Conservation (phyloP, 768 basidiomycete species). For the Mycena filopes region DNA sequence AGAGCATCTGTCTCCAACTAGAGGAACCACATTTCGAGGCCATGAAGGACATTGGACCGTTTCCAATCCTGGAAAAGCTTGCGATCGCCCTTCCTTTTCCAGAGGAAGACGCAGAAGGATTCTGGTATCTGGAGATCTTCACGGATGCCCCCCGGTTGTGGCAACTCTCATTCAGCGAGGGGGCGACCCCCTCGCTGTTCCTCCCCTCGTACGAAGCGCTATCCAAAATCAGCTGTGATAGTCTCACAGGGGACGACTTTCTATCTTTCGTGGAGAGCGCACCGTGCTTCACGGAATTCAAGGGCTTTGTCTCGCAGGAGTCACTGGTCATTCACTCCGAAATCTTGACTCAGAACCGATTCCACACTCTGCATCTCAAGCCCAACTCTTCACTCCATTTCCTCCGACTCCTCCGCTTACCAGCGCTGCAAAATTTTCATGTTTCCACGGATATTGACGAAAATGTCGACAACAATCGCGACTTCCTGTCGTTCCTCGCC, state of each 20-base stretch:
- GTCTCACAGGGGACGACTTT: not conserved
- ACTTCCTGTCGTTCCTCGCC: not conserved
- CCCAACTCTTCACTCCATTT: not conserved
- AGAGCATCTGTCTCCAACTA: not conserved
- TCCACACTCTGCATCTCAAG: slow-evolving; percentile 1
- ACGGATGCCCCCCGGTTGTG: not conserved
- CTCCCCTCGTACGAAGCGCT: not conserved
- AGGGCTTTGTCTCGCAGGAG: not conserved
- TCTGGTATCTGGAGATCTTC: not conserved
- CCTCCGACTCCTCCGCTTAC: not conserved
- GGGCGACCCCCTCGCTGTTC: not conserved
- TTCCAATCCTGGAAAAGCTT: slow-evolving; percentile 5
- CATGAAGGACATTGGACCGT: not conserved
- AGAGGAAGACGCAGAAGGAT: not conserved
- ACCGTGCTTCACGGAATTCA: not conserved
- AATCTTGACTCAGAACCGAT: not conserved
- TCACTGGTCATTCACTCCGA: not conserved
- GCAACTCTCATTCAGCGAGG: not conserved
- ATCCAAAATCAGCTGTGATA: not conserved
- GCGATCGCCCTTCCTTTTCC: not conserved
- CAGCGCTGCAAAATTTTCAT: not conserved
- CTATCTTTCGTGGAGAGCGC: not conserved
- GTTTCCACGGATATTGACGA: not conserved
- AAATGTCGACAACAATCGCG: no score
- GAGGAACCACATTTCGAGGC: not conserved